These are phyloP conservation scores for Annulohypoxylon nitens DNA, from an alignment of 495 filamentous ascomycete species.

Conservation along the genomic window DNA sequence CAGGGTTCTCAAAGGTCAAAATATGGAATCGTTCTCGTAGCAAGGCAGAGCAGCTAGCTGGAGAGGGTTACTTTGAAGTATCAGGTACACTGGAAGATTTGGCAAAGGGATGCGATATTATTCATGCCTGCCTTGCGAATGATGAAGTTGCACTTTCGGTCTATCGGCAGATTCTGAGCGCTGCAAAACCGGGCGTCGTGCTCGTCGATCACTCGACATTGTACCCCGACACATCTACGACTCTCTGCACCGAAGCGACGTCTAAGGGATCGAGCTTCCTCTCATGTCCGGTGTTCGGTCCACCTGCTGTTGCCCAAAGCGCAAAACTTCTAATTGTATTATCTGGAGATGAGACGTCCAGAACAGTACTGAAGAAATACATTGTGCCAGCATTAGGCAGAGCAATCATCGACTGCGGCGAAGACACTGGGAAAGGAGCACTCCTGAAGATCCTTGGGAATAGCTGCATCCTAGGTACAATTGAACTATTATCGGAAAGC, in stretches of 20 bases:
- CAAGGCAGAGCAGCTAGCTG: slow-evolving; percentile 14
- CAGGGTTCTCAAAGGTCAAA: slow-evolving; percentile 24
- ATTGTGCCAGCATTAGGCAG: not conserved
- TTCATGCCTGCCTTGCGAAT: slow-evolving; percentile 16
- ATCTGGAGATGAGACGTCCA: slow-evolving; percentile 5
- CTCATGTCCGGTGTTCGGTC: slow-evolving; percentile 14
- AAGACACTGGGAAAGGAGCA: not conserved
- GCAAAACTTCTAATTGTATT: not conserved
- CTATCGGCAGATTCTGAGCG: slow-evolving; percentile 5
- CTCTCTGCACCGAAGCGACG: not conserved
- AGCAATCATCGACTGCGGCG: slow-evolving; percentile 10
- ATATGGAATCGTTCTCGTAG: slow-evolving; percentile 30
- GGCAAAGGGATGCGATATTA: slow-evolving; percentile 5
- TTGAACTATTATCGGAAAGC: slow-evolving; percentile 26
- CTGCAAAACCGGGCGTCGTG: not conserved
- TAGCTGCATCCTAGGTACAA: slow-evolving; percentile 25
- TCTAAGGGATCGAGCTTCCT: slow-evolving; percentile 2
- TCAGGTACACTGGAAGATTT: slow-evolving; percentile 13
- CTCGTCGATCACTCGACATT: slow-evolving; percentile 14
- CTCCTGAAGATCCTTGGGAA: slow-evolving; percentile 25
- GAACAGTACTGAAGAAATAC: slow-evolving; percentile 1
- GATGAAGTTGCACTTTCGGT: slow-evolving; percentile 15
- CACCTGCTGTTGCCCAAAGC: slow-evolving; percentile 6
- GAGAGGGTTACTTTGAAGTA: slow-evolving; percentile 9
- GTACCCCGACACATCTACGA: not conserved